A percentile compares a stretch with the other conserved stretches of the same genome.
phyloP scores from a whole-genome alignment of 495 filamentous ascomycete species.

The Tuber borchii region DNA sequence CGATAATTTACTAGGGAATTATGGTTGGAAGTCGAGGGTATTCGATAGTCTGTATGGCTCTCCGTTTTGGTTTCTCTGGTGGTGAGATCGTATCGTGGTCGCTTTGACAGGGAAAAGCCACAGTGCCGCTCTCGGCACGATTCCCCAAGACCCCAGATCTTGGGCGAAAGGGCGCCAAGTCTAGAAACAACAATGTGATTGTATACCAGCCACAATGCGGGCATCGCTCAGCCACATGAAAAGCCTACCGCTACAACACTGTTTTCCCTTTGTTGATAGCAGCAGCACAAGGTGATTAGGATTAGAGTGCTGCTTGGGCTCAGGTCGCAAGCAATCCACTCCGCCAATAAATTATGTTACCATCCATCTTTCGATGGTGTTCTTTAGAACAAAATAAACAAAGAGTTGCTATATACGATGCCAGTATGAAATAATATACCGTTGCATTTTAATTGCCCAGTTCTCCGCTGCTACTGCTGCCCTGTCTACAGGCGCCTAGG shows the following conservation, averaged over 20 bases:
- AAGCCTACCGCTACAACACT: no score
- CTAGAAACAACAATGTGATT: not conserved
- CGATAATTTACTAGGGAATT: not conserved
- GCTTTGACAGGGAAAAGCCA: not conserved
- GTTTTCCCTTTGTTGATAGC: not conserved
- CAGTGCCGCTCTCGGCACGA: not conserved
- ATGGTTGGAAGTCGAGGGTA: slow-evolving; percentile 5
- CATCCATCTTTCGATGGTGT: not conserved
- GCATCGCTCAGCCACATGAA: not conserved
- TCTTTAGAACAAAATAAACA: not conserved
- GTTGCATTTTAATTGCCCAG: not conserved
- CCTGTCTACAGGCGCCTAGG: not conserved
- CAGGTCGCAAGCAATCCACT: not conserved
- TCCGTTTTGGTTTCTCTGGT: not conserved
- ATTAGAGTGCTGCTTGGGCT: not conserved
- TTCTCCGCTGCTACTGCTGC: not conserved
- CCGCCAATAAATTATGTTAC: not conserved
- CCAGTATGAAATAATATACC: not conserved
- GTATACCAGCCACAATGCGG: not conserved
- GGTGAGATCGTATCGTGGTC: slow-evolving; percentile 3
- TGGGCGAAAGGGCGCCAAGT: not conserved
- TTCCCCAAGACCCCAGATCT: not conserved
- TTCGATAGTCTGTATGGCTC: not conserved
- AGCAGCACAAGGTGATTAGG: no score
- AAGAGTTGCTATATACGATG: not conserved